Evolutionary conservation across 2,329 filamentous ascomycete species (phyloP).

Genomic region (Colletotrichum camelliae): DNA sequence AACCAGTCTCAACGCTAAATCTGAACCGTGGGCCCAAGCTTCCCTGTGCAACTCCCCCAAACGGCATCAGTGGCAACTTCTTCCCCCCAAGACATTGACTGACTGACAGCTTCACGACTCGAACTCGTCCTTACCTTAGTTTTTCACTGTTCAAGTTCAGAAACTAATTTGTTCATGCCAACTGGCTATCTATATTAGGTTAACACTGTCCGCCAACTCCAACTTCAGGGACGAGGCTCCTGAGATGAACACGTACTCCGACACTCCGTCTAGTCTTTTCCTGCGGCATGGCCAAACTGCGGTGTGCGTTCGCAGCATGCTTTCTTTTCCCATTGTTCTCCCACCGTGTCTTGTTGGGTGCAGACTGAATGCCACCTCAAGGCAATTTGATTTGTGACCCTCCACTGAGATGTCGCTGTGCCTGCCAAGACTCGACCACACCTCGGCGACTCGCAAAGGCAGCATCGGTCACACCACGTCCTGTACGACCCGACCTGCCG

Average conservation of each 20-base stretch:
- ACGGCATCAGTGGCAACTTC: neutral
- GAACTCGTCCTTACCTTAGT: neutral
- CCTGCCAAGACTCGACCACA: neutral
- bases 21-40: conserved; percentile 2
- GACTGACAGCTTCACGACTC: neutral
- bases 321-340: neutral
- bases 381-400: neutral
- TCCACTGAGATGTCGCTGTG: neutral
- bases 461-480: neutral
- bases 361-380: neutral
- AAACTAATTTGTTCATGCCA: neutral
- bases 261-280: neutral
- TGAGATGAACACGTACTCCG: neutral
- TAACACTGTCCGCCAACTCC: neutral
- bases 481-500: neutral
- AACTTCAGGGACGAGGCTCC: neutral
- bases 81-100: neutral
- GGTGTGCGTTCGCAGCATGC: neutral
- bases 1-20: neutral
- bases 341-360: neutral
- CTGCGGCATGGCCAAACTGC: neutral
- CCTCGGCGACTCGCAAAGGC: neutral
- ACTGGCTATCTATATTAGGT: neutral
- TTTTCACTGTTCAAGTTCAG: neutral
- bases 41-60: neutral